Percentiles rank a stretch among this genome's conserved stretches.
Conservation (phyloP, 2,329 filamentous ascomycete species). For the Trichoderma polysporum region DNA sequence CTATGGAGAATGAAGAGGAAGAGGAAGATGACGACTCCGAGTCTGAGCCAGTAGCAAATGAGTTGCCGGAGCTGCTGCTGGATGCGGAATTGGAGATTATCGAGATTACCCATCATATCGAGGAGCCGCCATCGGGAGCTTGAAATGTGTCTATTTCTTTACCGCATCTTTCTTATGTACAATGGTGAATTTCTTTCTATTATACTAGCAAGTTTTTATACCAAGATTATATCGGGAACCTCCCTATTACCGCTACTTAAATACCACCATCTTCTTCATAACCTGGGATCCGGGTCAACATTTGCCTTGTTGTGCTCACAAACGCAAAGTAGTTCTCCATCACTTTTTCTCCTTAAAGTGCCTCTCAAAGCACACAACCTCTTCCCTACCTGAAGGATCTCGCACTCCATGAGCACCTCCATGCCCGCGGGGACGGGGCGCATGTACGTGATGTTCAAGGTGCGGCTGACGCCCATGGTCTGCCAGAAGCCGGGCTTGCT, state of each 20-base stretch:
- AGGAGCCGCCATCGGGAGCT: not conserved
- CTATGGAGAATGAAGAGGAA: conserved; percentile 32
- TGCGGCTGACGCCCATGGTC: conserved; percentile 62
- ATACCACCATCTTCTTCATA: conserved; percentile 22
- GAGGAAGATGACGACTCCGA: conserved; percentile 31
- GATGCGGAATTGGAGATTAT: conserved; percentile 28
- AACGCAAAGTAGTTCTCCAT: conserved; percentile 53
- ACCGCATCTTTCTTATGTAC: not conserved
- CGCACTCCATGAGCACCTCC: conserved; percentile 54
- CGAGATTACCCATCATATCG: conserved; percentile 21
- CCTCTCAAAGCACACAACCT: conserved; percentile 54
- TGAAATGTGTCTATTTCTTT: not conserved
- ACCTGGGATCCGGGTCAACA: conserved; percentile 47
- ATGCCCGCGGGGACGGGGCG: conserved; percentile 56
- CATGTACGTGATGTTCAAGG: conserved; percentile 66
- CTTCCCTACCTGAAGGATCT: conserved; percentile 58
- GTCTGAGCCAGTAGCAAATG: conserved; percentile 28
- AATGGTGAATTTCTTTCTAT: not conserved
- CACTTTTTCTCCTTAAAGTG: conserved; percentile 52
- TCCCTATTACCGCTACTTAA: not conserved
- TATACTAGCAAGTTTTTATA: not conserved
- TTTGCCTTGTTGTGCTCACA: conserved; percentile 67
- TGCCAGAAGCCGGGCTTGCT: conserved; percentile 61
- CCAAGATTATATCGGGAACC: not conserved
- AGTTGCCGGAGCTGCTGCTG: conserved; percentile 29